Conservation (phyloP, 129 eudicot genomes). For the Ambrosia artemisiifolia region DNA sequence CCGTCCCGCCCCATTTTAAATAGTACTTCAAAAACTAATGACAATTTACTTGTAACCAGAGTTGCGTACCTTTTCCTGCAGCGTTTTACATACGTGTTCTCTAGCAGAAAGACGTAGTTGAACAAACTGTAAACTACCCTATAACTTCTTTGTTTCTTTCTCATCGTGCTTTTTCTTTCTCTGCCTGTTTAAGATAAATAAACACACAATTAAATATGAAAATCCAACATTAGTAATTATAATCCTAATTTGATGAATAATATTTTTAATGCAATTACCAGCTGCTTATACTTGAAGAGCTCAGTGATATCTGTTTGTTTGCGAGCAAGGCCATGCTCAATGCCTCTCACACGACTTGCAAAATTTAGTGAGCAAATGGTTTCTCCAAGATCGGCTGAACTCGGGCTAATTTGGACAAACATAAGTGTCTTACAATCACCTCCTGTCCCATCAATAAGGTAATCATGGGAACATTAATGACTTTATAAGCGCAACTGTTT, state of each 20-base stretch:
- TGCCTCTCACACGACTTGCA: conserved; percentile 95
- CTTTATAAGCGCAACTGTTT: background rate
- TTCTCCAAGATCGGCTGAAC: conserved; percentile 77
- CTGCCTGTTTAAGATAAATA: conserved; percentile 49
- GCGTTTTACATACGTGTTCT: conserved; percentile 63
- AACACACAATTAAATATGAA: background rate
- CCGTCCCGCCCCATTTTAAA: too few species aligned
- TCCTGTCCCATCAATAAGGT: conserved; percentile 39
- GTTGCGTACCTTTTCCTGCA: conserved; percentile 75
- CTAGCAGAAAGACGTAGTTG: conserved; percentile 70
- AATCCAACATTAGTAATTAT: background rate
- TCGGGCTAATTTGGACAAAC: conserved; percentile 96
- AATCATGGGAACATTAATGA: background rate
- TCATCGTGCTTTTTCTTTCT: conserved; percentile 81
- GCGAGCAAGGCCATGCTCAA: conserved; percentile 92
- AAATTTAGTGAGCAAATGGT: conserved; percentile 90
- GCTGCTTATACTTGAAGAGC: conserved; percentile 84
- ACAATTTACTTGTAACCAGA: background rate
- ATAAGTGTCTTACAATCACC: conserved; percentile 97
- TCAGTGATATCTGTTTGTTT: conserved; percentile 75
- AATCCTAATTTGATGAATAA: background rate
- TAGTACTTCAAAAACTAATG: background rate
- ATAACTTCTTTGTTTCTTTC: conserved; percentile 76
- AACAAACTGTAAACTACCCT: conserved; percentile 65
- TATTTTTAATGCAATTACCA: conserved; percentile 45